phyloP scores from a whole-genome alignment of 768 basidiomycete genomes.

The Pisolithus orientalis region DNA sequence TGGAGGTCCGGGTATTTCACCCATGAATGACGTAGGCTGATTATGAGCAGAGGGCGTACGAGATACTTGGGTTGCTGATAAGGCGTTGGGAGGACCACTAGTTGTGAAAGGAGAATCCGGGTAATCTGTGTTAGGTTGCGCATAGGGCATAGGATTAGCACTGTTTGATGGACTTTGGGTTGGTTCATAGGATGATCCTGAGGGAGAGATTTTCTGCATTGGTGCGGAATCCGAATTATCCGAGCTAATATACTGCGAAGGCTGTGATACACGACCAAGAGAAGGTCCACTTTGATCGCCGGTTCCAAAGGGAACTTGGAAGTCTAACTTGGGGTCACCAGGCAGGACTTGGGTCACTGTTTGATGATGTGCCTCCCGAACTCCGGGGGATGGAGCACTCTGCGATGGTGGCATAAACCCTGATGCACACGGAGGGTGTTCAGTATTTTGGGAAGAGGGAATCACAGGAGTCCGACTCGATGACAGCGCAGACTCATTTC shows the following conservation, averaged over 20 bases:
- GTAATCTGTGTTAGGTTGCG: slow-evolving; percentile 18
- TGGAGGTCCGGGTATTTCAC: slow-evolving; percentile 7
- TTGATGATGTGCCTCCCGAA: neutral
- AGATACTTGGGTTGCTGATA: neutral
- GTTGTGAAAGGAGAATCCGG: slow-evolving; percentile 19
- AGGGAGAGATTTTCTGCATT: slow-evolving; percentile 6
- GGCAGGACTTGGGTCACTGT: slow-evolving; percentile 11
- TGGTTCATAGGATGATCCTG: slow-evolving; percentile 14
- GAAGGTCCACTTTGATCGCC: slow-evolving; percentile 13
- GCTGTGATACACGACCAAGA: slow-evolving; percentile 10
- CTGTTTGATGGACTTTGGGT: slow-evolving; percentile 12
- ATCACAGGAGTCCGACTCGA: slow-evolving; percentile 9
- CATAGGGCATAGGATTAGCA: slow-evolving; percentile 21
- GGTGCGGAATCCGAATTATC: slow-evolving; percentile 6
- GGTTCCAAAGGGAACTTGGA: slow-evolving; percentile 17
- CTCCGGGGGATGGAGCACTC: neutral
- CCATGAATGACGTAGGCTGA: neutral
- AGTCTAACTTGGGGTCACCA: slow-evolving; percentile 14
- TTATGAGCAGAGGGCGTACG: neutral
- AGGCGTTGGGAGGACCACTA: neutral
- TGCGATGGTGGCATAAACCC: slow-evolving; percentile 9
- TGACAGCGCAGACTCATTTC: slow-evolving; percentile 6
- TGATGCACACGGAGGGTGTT: slow-evolving; percentile 7
- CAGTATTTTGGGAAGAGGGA: slow-evolving; percentile 6
- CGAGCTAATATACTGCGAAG: slow-evolving; percentile 8